A percentile compares a stretch with the other conserved stretches of the same genome.
Conservation (phyloP, 192 early-diverging fungal species). For the Gryganskiella cystojenkinii region DNA sequence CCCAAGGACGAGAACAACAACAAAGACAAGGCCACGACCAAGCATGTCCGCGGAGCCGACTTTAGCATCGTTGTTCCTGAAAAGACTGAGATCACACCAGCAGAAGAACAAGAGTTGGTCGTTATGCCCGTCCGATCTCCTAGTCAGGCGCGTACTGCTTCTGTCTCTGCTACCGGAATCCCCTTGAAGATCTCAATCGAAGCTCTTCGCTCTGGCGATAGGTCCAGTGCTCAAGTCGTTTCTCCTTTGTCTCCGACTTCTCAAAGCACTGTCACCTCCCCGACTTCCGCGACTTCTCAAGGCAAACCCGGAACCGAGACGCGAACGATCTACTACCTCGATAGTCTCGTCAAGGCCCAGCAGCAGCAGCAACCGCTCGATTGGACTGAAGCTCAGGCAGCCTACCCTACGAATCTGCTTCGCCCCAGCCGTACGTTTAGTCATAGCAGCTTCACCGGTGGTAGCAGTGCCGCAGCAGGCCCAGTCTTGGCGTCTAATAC, state of each 20-base stretch:
- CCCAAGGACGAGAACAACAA: slow-evolving; percentile 4
- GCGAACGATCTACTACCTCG: slow-evolving; percentile 40
- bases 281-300: not conserved
- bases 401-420: not conserved
- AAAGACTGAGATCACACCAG: not conserved
- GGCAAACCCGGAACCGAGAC: slow-evolving; percentile 3
- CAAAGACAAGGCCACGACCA: not conserved
- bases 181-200: not conserved
- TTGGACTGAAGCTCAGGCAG: not conserved
- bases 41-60: not conserved
- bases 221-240: not conserved
- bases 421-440: slow-evolving; percentile 3
- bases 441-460: too few species aligned
- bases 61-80: not conserved
- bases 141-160: not conserved
- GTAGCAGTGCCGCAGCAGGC: too few species aligned
- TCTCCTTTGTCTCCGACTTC: not conserved
- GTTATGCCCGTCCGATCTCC: too few species aligned
- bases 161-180: not conserved
- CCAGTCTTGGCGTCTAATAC: too few species aligned
- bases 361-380: slow-evolving; percentile 1
- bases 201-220: not conserved
- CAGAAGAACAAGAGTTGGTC: not conserved
- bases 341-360: slow-evolving; percentile 33
- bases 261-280: not conserved